phyloP scores from a whole-genome alignment of 2,329 filamentous ascomycete genomes.

The Volutella citrinella region DNA sequence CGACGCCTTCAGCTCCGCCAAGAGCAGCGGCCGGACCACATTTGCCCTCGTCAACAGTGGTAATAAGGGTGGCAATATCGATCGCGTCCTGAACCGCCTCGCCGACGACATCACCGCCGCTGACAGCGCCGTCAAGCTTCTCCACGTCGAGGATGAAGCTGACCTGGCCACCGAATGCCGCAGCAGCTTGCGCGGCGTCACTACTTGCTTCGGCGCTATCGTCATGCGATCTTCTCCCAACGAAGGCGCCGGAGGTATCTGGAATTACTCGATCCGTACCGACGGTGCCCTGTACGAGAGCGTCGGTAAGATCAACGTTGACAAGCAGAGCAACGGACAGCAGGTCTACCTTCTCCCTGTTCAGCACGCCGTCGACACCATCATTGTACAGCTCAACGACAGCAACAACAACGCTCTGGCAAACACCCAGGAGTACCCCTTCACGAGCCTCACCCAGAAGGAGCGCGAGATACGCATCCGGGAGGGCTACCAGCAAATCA shows the following conservation, averaged over 20 bases:
- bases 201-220: slow-evolving; percentile 69
- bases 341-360: slow-evolving; percentile 77
- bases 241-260: slow-evolving; percentile 63
- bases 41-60: slow-evolving; percentile 80
- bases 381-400: slow-evolving; percentile 59
- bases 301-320: slow-evolving; percentile 60
- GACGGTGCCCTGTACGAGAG: slow-evolving; percentile 64
- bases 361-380: slow-evolving; percentile 72
- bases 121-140: slow-evolving; percentile 51
- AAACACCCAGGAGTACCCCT: slow-evolving; percentile 64
- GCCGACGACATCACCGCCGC: slow-evolving; percentile 53
- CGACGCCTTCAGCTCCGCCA: slow-evolving; percentile 58
- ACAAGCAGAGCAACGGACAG: slow-evolving; percentile 66
- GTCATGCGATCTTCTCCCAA: slow-evolving; percentile 73
- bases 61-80: slow-evolving; percentile 65
- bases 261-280: slow-evolving; percentile 84
- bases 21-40: slow-evolving; percentile 57
- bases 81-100: slow-evolving; percentile 64
- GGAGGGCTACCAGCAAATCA: slow-evolving; percentile 63
- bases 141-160: slow-evolving; percentile 51
- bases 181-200: slow-evolving; percentile 63
- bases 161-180: slow-evolving; percentile 62
- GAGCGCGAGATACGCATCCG: slow-evolving; percentile 66
- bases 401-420: slow-evolving; percentile 37
- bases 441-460: slow-evolving; percentile 66